These are phyloP conservation scores for Botryosphaeria agaves DNA, from an alignment of 2,329 filamentous ascomycete species.

Conservation along the genomic window DNA sequence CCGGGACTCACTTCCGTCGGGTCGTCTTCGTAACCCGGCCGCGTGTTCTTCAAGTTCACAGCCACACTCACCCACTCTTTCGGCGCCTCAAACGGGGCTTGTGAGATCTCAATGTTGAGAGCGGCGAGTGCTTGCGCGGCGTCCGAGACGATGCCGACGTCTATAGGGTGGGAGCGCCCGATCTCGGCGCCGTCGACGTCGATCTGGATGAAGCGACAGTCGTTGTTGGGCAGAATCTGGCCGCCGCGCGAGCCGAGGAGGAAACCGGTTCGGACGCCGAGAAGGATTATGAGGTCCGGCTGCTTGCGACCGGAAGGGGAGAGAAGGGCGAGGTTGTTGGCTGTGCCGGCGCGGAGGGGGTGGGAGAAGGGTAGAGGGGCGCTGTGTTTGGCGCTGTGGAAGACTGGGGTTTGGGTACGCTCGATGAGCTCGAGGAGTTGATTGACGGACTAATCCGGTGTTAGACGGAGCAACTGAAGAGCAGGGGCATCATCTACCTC, in stretches of 20 bases:
- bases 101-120: conserved; percentile 3
- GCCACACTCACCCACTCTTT: conserved; percentile 14
- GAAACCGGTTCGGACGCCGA: conserved; percentile 25
- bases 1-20: conserved; percentile 10
- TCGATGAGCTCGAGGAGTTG: conserved; percentile 17
- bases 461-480: background rate
- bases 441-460: conserved; percentile 10
- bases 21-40: conserved; percentile 11
- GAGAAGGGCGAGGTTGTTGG: conserved; percentile 17
- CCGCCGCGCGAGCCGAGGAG: conserved; percentile 20
- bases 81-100: conserved; percentile 5
- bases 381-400: conserved; percentile 21
- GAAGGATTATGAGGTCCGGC: conserved; percentile 24
- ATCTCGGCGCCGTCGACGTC: conserved; percentile 26
- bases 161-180: conserved; percentile 21
- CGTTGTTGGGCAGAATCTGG: conserved; percentile 19
- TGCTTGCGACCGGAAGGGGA: conserved; percentile 9
- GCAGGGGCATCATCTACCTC: conserved; percentile 1
- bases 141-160: conserved; percentile 25
- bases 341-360: conserved; percentile 18
- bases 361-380: conserved; percentile 12
- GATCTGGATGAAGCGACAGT: conserved; percentile 23
- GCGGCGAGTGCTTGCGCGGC: conserved; percentile 15
- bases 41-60: conserved; percentile 8
- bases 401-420: conserved; percentile 20